Conservation (phyloP, 2,329 filamentous ascomycete genomes). For the Huntiella decipiens region DNA sequence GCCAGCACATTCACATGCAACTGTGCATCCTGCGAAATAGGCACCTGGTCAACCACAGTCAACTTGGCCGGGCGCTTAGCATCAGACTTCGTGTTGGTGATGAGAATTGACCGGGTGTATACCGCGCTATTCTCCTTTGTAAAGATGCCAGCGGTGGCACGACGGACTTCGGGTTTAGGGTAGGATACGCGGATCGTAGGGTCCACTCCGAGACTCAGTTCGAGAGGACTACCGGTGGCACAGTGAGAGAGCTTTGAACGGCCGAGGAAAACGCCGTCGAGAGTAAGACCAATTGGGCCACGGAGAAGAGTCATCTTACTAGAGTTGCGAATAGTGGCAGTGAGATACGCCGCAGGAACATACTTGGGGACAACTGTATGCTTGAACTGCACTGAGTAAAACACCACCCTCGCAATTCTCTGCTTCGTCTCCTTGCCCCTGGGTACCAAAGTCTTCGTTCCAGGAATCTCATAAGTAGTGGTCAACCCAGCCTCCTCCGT, state of each 20-base stretch:
- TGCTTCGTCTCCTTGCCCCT: constrained; percentile 34
- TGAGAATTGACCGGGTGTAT: constrained; percentile 28
- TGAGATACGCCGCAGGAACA: constrained; percentile 38
- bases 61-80: constrained; percentile 24
- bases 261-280: constrained; percentile 45
- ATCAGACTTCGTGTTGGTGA: constrained; percentile 29
- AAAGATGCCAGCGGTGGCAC: constrained; percentile 32
- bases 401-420: constrained; percentile 36
- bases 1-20: constrained; percentile 30
- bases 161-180: constrained; percentile 33
- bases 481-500: constrained; percentile 42
- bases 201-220: constrained; percentile 38
- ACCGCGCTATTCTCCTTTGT: constrained; percentile 31
- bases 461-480: constrained; percentile 41
- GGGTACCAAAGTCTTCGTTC: constrained; percentile 35
- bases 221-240: constrained; percentile 33
- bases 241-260: constrained; percentile 35
- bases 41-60: constrained; percentile 39
- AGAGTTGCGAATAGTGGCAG: constrained; percentile 35
- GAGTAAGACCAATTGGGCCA: constrained; percentile 36
- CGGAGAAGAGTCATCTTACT: constrained; percentile 36
- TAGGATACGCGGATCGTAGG: constrained; percentile 36
- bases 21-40: constrained; percentile 40
- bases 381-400: constrained; percentile 31
- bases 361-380: constrained; percentile 43